Evolutionary conservation across 805 yeast species (phyloP).

Genomic region (Huiozyma naganishii): DNA sequence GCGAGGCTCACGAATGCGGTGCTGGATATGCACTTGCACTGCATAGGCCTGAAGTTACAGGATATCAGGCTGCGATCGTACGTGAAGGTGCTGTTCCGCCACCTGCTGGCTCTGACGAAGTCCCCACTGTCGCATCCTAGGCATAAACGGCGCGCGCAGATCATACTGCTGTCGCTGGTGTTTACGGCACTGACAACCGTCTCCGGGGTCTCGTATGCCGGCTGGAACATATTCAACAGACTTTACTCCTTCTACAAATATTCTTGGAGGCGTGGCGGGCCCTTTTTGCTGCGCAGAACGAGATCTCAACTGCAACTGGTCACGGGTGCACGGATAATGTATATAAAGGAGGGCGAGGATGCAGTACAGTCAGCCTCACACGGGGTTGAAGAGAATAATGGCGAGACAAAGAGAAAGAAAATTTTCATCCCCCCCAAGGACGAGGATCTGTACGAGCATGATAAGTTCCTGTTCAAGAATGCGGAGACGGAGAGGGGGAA

Average conservation of each 20-base stretch:
- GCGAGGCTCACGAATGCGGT: slow-evolving; percentile 5
- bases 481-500: slow-evolving; percentile 17
- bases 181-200: slow-evolving; percentile 11
- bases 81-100: slow-evolving; percentile 10
- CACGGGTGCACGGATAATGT: slow-evolving; percentile 26
- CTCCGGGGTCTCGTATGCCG: slow-evolving; percentile 13
- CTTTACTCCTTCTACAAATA: slow-evolving; percentile 7
- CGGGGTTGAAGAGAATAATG: neutral
- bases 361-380: neutral
- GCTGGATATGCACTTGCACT: slow-evolving; percentile 8
- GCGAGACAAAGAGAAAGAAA: slow-evolving; percentile 12
- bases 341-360: slow-evolving; percentile 16
- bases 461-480: slow-evolving; percentile 23
- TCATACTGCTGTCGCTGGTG: slow-evolving; percentile 14
- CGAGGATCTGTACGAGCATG: slow-evolving; percentile 25
- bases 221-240: slow-evolving; percentile 7
- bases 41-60: slow-evolving; percentile 16
- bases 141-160: slow-evolving; percentile 18
- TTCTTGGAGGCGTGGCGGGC: slow-evolving; percentile 3
- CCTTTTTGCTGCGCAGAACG: slow-evolving; percentile 14
- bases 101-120: slow-evolving; percentile 13
- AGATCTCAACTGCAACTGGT: slow-evolving; percentile 22
- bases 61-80: slow-evolving; percentile 12
- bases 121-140: slow-evolving; percentile 14
- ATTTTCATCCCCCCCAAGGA: slow-evolving; percentile 23